A percentile compares a stretch with the other conserved stretches of the same genome.
phyloP scores from a whole-genome alignment of 371 early-diverging fungal genomes.

The Lichtheimia ornata region DNA sequence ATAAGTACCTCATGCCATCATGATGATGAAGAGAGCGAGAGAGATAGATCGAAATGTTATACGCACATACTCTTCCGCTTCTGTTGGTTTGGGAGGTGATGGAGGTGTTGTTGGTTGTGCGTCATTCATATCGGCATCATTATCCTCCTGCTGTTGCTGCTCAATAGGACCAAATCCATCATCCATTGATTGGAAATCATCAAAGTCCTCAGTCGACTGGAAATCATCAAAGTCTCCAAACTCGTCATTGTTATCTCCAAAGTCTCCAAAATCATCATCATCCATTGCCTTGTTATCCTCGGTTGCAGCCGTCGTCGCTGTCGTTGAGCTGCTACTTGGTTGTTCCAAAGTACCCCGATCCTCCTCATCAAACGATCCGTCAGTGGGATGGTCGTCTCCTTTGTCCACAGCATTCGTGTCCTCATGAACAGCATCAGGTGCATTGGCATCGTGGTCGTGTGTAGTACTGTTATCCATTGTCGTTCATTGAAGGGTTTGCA shows the following conservation, averaged over 20 bases:
- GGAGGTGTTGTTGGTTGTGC: background rate
- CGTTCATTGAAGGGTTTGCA: too few relatives aligned
- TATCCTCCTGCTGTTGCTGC: background rate
- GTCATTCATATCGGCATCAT: background rate
- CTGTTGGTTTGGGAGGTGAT: constrained; percentile 19
- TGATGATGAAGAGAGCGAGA: too few relatives aligned
- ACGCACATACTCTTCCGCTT: constrained; percentile 39
- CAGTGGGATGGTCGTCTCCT: too few relatives aligned
- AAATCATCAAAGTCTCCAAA: constrained; percentile 49
- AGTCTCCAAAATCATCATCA: constrained; percentile 37
- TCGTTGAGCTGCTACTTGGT: constrained; percentile 6
- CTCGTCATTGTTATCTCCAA: constrained; percentile 18
- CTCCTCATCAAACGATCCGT: too few relatives aligned
- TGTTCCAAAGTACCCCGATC: background rate
- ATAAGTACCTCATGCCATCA: too few relatives aligned
- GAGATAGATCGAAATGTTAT: background rate
- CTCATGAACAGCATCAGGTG: too few relatives aligned
- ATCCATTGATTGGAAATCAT: constrained; percentile 7
- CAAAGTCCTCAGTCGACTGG: constrained; percentile 10
- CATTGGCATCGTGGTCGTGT: too few relatives aligned
- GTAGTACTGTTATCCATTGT: too few relatives aligned
- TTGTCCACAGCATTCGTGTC: too few relatives aligned
- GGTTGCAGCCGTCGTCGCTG: constrained; percentile 4
- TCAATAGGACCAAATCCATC: constrained; percentile 6
- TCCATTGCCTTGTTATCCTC: constrained; percentile 1